Conservation (phyloP, 441 rosid species). For the Adansonia gregorii region DNA sequence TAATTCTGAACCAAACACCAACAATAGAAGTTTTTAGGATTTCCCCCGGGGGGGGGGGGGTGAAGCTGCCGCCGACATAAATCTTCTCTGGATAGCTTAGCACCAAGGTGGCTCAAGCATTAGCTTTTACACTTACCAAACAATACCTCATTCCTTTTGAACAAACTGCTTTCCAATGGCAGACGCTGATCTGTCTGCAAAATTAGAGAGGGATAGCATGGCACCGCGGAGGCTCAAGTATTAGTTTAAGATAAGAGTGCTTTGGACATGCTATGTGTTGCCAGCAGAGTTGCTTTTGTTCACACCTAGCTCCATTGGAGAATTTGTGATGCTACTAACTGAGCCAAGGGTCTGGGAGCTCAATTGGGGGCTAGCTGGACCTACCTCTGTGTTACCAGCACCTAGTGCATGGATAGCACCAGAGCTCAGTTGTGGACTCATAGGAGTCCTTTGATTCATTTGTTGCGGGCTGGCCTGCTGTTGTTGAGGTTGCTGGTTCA, state of each 20-base stretch:
- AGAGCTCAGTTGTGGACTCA: constrained; percentile 95
- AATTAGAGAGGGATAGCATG: neutral
- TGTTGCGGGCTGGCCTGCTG: constrained; percentile 65
- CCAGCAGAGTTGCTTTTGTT: constrained; percentile 80
- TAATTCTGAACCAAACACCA: too few relatives aligned
- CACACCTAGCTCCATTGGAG: constrained; percentile 91
- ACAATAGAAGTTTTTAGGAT: too few relatives aligned
- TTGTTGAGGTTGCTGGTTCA: constrained; percentile 54
- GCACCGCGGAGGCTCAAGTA: neutral
- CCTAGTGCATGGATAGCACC: constrained; percentile 77
- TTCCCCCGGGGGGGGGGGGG: too few relatives aligned
- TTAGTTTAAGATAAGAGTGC: neutral
- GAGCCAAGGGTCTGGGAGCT: constrained; percentile 96
- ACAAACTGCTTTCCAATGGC: neutral
- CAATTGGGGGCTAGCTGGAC: constrained; percentile 96
- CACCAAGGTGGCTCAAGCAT: neutral
- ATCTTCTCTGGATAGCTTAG: neutral
- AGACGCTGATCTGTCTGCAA: neutral
- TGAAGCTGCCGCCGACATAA: too few relatives aligned
- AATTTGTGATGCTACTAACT: constrained; percentile 83
- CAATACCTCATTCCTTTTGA: neutral
- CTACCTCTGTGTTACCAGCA: constrained; percentile 76
- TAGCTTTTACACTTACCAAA: neutral
- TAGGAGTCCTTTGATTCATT: constrained; percentile 85
- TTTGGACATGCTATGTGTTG: constrained; percentile 42